Percentiles rank a stretch among this genome's conserved stretches.
These are phyloP conservation scores for Thielaviopsis musarum DNA, from an alignment of 2,329 filamentous ascomycete species.

Conservation along the genomic window DNA sequence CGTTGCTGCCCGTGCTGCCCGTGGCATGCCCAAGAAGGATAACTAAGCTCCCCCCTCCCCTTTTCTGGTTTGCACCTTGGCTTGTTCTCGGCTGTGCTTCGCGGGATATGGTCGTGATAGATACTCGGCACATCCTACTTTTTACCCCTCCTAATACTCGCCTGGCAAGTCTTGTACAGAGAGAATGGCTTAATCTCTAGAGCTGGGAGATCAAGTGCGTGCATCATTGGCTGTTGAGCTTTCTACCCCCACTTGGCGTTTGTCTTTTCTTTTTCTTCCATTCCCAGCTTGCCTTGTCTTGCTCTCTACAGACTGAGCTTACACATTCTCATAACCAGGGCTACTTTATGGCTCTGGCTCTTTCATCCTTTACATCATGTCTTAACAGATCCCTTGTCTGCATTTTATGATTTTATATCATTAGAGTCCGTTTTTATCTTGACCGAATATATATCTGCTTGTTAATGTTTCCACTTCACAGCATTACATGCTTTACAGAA, in stretches of 20 bases:
- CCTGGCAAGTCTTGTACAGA: neutral
- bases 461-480: neutral
- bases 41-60: slow-evolving; percentile 12
- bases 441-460: neutral
- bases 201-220: neutral
- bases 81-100: neutral
- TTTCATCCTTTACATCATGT: slow-evolving; percentile 6
- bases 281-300: neutral
- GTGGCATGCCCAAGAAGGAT: slow-evolving; percentile 35
- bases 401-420: slow-evolving; percentile 10
- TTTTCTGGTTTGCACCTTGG: neutral
- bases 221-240: neutral
- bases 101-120: neutral
- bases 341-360: neutral
- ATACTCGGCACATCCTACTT: neutral
- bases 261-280: neutral
- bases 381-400: slow-evolving; percentile 1
- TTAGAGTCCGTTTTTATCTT: slow-evolving; percentile 2
- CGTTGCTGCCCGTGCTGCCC: slow-evolving; percentile 38
- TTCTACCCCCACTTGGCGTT: neutral
- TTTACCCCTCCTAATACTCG: neutral
- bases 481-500: neutral
- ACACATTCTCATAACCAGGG: neutral
- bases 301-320: neutral
- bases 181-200: neutral